phyloP scores from a whole-genome alignment of 1,139 yeast genomes.

The Saccharomyces hybrid region DNA sequence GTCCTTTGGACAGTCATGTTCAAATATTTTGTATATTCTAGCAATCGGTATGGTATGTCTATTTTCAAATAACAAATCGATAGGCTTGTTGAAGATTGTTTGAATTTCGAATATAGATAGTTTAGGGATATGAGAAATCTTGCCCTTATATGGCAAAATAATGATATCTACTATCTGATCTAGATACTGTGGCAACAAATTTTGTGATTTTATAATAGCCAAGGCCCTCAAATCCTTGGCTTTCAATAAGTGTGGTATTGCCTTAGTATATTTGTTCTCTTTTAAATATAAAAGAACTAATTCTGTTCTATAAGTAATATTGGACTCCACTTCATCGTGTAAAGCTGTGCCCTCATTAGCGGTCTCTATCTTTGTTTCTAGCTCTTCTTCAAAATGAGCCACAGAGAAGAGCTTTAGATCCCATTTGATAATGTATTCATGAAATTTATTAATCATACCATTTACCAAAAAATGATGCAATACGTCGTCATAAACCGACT shows the following conservation, averaged over 20 bases:
- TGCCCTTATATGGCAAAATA: conserved; percentile 33
- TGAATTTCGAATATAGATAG: conserved; percentile 30
- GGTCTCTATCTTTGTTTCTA: conserved; percentile 38
- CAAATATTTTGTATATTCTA: conserved; percentile 43
- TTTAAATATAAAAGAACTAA: conserved; percentile 52
- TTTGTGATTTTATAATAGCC: conserved; percentile 51
- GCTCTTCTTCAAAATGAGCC: conserved; percentile 37
- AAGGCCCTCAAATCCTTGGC: conserved; percentile 51
- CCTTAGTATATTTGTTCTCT: conserved; percentile 51
- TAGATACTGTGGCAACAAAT: conserved; percentile 48
- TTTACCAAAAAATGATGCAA: conserved; percentile 43
- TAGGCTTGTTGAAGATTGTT: conserved; percentile 38
- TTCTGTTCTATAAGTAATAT: conserved; percentile 38
- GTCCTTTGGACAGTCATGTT: conserved; percentile 28
- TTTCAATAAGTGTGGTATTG: conserved; percentile 54
- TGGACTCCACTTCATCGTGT: conserved; percentile 15
- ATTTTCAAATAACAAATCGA: conserved; percentile 53
- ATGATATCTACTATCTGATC: conserved; percentile 48
- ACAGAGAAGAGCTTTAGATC: conserved; percentile 48
- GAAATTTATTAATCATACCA: conserved; percentile 35
- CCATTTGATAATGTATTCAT: conserved; percentile 49
- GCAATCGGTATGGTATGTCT: conserved; percentile 57
- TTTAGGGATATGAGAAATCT: background rate
- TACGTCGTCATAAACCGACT: conserved; percentile 47
- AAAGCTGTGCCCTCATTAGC: background rate